These are phyloP conservation scores for Psilocybe mexicana DNA, from an alignment of 1,284 basidiomycete genomes.

Conservation along the genomic window DNA sequence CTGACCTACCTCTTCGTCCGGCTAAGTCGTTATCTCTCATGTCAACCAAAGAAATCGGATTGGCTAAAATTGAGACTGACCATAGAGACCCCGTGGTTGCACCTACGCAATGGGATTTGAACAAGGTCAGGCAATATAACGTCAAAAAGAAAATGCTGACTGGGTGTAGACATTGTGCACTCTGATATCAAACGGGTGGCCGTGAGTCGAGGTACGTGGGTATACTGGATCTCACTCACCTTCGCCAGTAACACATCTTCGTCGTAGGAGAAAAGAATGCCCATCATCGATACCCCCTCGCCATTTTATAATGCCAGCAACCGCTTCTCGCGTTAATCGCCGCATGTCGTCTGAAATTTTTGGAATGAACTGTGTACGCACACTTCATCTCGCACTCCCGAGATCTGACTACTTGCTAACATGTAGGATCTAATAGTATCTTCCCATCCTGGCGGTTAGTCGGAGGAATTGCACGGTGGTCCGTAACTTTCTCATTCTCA, in stretches of 20 bases:
- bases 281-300: background rate
- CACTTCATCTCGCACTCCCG: conserved; percentile 4
- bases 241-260: conserved; percentile 32
- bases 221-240: conserved; percentile 21
- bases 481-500: conserved; percentile 6
- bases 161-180: conserved; percentile 52
- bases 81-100: conserved; percentile 57
- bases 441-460: conserved; percentile 13
- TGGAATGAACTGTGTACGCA: conserved; percentile 11
- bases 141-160: conserved; percentile 30
- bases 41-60: conserved; percentile 9
- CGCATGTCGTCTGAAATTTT: conserved; percentile 16
- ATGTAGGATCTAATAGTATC: conserved; percentile 10
- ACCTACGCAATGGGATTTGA: conserved; percentile 38
- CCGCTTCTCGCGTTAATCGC: conserved; percentile 13
- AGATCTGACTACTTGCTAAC: conserved; percentile 14
- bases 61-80: conserved; percentile 31
- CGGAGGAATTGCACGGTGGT: conserved; percentile 11
- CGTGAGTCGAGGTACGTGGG: conserved; percentile 8
- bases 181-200: conserved; percentile 29
- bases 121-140: background rate
- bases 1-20: conserved; percentile 59
- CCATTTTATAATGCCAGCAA: conserved; percentile 21
- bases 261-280: conserved; percentile 11
- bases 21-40: conserved; percentile 36